Evolutionary conservation across 1,284 basidiomycete genomes (phyloP), one percentile per base, ranked within the genome.

Genomic region (Mixia osmundae): DNA sequence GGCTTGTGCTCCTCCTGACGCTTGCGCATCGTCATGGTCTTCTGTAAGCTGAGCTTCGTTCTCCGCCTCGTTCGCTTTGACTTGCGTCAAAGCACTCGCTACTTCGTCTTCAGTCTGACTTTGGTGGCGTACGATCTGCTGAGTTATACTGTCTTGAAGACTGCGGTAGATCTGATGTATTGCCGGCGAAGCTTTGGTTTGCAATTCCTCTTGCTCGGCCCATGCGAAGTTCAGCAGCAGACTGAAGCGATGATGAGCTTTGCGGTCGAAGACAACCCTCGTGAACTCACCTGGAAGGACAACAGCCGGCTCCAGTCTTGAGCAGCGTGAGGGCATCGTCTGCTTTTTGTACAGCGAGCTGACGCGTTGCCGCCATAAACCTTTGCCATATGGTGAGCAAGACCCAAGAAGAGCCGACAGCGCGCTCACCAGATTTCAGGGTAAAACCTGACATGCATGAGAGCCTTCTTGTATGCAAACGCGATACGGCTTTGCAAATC

Each of bases 381-480:
- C 79, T 83, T 47, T 14, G 3, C 9, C 4, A 5, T 15, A 36
- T 5, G 7, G 10, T 31, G 7, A 31, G 22, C 18, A 15, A 12
- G 10, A 15, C 29, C 24, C 7, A 11, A 7, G 3, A 3, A 12
- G 5, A 15, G 7, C n/a, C 14, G 6, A 16, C 7, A 31, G 27
- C 11, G 3, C 19, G 24, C 41, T 12, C 25, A 50, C 50, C 50
- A 51, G n/a, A 95, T 72, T 55, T 97, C 91, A 4, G 79, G 72
- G 55, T 76, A 95, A 59, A 82, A 97, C 29, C 87, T 67, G 77
- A 95, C 80, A 42, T 75, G 65, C 47, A 82, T 72, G 44, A 79
- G 62, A 1, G 79, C 80, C 58, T 89, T 85, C 43, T 73, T 67
- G 56, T 91, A 83, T 2, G 83, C 79, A 32, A 72, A 71, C 44